These are phyloP conservation scores for Mortierella sp. DNA, from an alignment of 371 early-diverging fungal species.

Conservation along the genomic window DNA sequence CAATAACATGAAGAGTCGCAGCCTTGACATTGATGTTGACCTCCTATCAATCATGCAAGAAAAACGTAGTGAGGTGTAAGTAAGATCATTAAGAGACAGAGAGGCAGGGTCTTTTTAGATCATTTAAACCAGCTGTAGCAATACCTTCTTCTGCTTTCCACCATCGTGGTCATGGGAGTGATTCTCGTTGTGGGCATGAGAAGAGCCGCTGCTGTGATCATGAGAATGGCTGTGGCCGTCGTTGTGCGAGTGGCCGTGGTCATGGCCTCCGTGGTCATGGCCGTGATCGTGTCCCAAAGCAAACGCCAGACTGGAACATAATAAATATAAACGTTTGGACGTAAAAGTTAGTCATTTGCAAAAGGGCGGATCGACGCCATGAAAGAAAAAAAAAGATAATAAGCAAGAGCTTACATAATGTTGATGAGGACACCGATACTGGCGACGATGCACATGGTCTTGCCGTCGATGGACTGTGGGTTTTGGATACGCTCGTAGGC, in stretches of 20 bases:
- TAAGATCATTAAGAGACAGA: not conserved
- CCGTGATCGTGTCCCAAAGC: slow-evolving; percentile 56
- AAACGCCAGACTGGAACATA: slow-evolving; percentile 40
- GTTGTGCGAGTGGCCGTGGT: slow-evolving; percentile 46
- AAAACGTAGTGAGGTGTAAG: not conserved
- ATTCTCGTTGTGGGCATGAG: slow-evolving; percentile 18
- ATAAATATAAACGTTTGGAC: not conserved
- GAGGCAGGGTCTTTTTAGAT: not conserved
- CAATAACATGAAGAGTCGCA: slow-evolving; percentile 86
- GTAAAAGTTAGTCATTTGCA: no score
- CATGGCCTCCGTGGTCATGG: slow-evolving; percentile 42
- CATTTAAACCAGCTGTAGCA: not conserved
- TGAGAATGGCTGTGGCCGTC: slow-evolving; percentile 49
- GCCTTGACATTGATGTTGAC: slow-evolving; percentile 80
- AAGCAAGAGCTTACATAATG: slow-evolving; percentile 66
- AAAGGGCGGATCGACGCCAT: slow-evolving; percentile 1
- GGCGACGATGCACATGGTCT: slow-evolving; percentile 80
- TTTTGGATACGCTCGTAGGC: slow-evolving; percentile 80
- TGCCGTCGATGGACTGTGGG: slow-evolving; percentile 84
- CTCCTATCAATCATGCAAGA: slow-evolving; percentile 52
- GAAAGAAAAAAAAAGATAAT: not conserved
- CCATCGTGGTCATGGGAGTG: slow-evolving; percentile 25
- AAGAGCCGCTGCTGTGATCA: slow-evolving; percentile 24
- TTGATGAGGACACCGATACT: slow-evolving; percentile 86
- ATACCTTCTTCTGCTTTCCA: slow-evolving; percentile 12